These are phyloP conservation scores for Penicillium pancosmium DNA, from an alignment of 495 filamentous ascomycete species.

Conservation along the genomic window DNA sequence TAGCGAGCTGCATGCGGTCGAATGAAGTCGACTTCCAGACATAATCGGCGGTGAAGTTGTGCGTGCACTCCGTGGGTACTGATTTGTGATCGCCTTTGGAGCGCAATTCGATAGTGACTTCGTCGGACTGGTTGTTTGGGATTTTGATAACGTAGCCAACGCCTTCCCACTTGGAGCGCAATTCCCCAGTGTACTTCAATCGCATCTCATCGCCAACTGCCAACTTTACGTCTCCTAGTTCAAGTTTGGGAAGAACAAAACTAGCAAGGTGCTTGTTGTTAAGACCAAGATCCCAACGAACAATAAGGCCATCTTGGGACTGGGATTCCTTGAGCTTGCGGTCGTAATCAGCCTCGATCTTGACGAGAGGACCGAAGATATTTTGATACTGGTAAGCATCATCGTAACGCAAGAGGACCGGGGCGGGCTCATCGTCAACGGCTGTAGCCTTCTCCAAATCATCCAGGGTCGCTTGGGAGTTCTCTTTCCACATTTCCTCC, in stretches of 20 bases:
- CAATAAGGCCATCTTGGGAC: conserved; percentile 89
- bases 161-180: conserved; percentile 94
- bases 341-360: conserved; percentile 99
- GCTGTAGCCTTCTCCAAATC: conserved; percentile 93
- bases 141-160: conserved; percentile 99
- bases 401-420: conserved; percentile 92
- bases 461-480: conserved; percentile 82
- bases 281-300: conserved; percentile 93
- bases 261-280: conserved; percentile 98
- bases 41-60: conserved; percentile 97
- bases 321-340: conserved; percentile 98
- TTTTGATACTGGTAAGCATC: conserved; percentile 99
- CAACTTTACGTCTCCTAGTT: conserved; percentile 96
- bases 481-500: conserved; percentile 99
- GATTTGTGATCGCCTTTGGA: conserved; percentile 90
- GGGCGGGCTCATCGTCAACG: conserved; percentile 92
- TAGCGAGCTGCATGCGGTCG: conserved; percentile 97
- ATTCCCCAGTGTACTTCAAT: conserved; percentile 91
- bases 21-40: conserved; percentile 99
- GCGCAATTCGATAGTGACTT: conserved; percentile 93
- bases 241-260: conserved; percentile 94
- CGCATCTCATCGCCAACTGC: conserved; percentile 99
- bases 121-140: conserved; percentile 98
- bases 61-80: conserved; percentile 95
- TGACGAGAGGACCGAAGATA: conserved; percentile 96